Evolutionary conservation across 441 rosid species (phyloP).

Genomic region (Euphorbia schlechtendalii): DNA sequence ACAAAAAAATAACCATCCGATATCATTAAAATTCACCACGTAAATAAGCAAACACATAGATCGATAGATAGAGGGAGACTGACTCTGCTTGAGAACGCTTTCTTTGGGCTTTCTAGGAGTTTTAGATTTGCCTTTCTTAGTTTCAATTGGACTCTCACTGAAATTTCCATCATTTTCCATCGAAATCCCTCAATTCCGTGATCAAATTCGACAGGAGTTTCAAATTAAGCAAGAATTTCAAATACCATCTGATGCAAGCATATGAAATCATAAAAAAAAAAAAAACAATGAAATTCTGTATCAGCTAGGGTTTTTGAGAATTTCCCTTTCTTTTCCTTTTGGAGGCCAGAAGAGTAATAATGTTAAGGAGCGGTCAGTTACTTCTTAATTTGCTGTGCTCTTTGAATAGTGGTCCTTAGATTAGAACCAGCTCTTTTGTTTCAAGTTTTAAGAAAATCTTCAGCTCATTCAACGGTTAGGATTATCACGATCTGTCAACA

Average conservation of each 20-base stretch:
- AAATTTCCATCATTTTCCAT: conserved; percentile 33
- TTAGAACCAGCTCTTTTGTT: not conserved
- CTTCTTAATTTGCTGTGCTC: not conserved
- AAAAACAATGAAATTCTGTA: not conserved
- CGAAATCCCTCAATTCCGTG: not conserved
- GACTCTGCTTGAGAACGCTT: conserved; percentile 88
- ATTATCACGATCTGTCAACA: not conserved
- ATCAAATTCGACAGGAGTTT: not conserved
- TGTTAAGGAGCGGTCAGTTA: not conserved
- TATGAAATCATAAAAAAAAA: not conserved
- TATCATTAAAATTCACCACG: too few relatives aligned
- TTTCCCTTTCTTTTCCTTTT: too few relatives aligned
- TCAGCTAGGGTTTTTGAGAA: not conserved
- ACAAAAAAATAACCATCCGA: too few relatives aligned
- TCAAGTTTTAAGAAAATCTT: too few relatives aligned
- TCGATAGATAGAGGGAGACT: conserved; percentile 8
- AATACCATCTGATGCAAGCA: not conserved
- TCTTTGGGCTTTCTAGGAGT: conserved; percentile 53
- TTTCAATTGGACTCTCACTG: conserved; percentile 36
- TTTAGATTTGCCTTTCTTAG: conserved; percentile 62
- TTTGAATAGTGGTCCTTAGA: not conserved
- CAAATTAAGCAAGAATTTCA: not conserved
- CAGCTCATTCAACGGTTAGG: not conserved
- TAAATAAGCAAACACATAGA: conserved; percentile 3
- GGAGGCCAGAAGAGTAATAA: not conserved